Base-by-base conservation (phyloP, 1,139 yeast genomes). In the Debaryomycetaceae sp. region DNA sequence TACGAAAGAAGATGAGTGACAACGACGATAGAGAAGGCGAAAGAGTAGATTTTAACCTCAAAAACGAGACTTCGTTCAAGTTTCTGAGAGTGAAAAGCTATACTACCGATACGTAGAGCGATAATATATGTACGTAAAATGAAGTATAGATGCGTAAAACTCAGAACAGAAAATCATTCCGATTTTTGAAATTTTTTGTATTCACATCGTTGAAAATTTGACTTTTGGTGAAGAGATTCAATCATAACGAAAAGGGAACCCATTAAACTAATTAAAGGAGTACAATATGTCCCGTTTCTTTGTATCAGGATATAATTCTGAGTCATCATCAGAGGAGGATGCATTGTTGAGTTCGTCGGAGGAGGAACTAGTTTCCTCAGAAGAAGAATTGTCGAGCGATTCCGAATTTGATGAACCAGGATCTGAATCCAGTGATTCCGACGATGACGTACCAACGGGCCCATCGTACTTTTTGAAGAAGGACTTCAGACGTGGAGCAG, bases 251-350 rank as follows among this genome's bases (percentile, higher is more conserved):
- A 36, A 42, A 42, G 37, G 41, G 24, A 41, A 39, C 36, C 36
- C 42, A 39, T 31, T 42, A 34, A 23, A 42, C 17, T 24, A 24
- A 34, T 34, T 6, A 40, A 8, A 14, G 42, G 44, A 50, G 42
- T 42, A 41, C 24, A 48, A 27, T 34, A 85, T 85, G 91, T 85
- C 93, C 52, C 80, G 89, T 66, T 85, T 85, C 78, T 85, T 86
- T 72, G 85, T 81, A 49, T 72, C 84, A 48, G 83, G 79, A 53
- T 76, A 79, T 59, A 74, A 72, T 51, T 83, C 75, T 58, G 83
- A 81, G 56, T 77, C 86, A 45, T 85, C 95, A 39, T 81, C 89
- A 37, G 83, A 83, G 52, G 95, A 86, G 56, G 95, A 86, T 59
- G 89, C 82, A 55, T 72, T 84, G 58, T 75, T 84, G 60, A 78